phyloP scores from a whole-genome alignment of 2,329 filamentous ascomycete genomes.

The Nigrospora osmanthi region DNA sequence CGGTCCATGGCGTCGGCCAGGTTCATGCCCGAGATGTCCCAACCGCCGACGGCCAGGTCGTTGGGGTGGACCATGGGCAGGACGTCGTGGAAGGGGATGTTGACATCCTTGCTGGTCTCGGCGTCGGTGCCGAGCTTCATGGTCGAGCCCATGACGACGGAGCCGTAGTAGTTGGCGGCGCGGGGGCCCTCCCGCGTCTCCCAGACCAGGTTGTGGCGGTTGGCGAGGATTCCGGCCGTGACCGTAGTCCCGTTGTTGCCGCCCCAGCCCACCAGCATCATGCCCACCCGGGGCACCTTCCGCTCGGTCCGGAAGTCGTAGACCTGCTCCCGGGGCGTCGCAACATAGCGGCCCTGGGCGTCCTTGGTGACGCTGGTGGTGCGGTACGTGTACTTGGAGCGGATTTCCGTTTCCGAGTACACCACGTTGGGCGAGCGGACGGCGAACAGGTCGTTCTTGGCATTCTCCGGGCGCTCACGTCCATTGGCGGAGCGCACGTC shows the following conservation, averaged over 20 bases:
- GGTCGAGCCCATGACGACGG: constrained; percentile 92
- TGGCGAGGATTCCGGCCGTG: constrained; percentile 94
- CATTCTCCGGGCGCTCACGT: constrained; percentile 39
- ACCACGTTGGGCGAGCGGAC: constrained; percentile 89
- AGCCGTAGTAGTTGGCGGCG: constrained; percentile 95
- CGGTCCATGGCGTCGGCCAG: constrained; percentile 91
- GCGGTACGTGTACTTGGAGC: constrained; percentile 91
- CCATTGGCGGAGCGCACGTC: constrained; percentile 50
- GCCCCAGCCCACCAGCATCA: constrained; percentile 97
- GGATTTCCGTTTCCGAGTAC: constrained; percentile 84
- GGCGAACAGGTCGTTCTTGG: constrained; percentile 62
- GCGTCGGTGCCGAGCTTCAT: constrained; percentile 90
- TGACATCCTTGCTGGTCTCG: constrained; percentile 80
- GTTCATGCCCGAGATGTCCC: constrained; percentile 93
- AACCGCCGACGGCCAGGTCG: constrained; percentile 83
- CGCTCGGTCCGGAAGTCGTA: constrained; percentile 98
- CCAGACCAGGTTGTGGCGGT: constrained; percentile 79
- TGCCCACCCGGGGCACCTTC: constrained; percentile 83
- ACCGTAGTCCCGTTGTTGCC: constrained; percentile 98
- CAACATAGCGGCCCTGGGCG: constrained; percentile 67
- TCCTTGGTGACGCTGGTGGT: constrained; percentile 75
- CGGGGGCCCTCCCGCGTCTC: constrained; percentile 86
- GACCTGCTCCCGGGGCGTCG: constrained; percentile 76
- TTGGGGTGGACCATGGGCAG: constrained; percentile 97
- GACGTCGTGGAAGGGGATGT: constrained; percentile 90